Conservation (phyloP, 108 stramenopile genomes). For the Discostella pseudostelligera region DNA sequence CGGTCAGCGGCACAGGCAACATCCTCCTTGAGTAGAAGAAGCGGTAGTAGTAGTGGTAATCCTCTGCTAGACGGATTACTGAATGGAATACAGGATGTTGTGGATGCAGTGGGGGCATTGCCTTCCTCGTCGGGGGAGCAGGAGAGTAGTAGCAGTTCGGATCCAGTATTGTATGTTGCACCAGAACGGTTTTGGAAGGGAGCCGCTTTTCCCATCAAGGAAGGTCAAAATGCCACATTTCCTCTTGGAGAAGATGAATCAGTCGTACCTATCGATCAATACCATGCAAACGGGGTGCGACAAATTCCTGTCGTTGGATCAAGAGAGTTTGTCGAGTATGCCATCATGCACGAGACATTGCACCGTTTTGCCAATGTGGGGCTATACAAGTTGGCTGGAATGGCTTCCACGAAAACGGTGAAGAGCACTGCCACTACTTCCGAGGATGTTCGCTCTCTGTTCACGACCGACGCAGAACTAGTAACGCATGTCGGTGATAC, state of each 20-base stretch:
- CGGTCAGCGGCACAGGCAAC: slow-evolving; percentile 1
- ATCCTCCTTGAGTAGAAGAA: neutral
- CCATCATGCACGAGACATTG: slow-evolving; percentile 20
- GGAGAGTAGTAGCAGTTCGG: neutral
- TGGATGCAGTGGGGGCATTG: slow-evolving; percentile 38
- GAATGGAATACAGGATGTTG: slow-evolving; percentile 33
- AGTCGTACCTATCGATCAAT: slow-evolving; percentile 21
- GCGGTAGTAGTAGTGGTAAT: slow-evolving; percentile 20
- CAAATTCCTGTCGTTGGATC: slow-evolving; percentile 29
- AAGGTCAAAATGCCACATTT: neutral
- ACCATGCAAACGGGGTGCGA: neutral
- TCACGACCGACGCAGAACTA: slow-evolving; percentile 33
- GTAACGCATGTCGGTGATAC: neutral
- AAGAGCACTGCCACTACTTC: neutral
- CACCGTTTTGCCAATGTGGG: slow-evolving; percentile 19
- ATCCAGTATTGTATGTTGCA: slow-evolving; percentile 20
- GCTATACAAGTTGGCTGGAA: slow-evolving; percentile 28
- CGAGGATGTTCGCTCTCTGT: slow-evolving; percentile 25
- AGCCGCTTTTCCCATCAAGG: slow-evolving; percentile 9
- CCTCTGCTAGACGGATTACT: slow-evolving; percentile 32
- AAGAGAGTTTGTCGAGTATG: slow-evolving; percentile 37
- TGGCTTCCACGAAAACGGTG: neutral
- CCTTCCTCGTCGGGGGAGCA: slow-evolving; percentile 9
- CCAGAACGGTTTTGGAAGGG: slow-evolving; percentile 19
- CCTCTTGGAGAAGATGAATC: slow-evolving; percentile 3